Conservation (phyloP, 2,329 filamentous ascomycete species). For the Microcyclosporella mali region DNA sequence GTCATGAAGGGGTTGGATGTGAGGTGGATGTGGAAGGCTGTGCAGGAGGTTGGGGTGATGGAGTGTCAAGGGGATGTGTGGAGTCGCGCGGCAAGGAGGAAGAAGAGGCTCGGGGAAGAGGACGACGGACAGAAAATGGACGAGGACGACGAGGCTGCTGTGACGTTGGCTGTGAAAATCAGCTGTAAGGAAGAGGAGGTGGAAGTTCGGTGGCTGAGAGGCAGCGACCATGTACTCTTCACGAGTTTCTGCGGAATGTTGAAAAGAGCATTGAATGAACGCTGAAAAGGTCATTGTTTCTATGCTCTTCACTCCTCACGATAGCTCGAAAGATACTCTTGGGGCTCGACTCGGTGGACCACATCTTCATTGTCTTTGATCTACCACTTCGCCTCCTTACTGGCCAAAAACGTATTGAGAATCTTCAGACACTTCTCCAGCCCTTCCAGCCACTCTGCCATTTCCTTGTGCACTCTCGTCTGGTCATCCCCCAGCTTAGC, state of each 20-base stretch:
- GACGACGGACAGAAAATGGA: slow-evolving; percentile 3
- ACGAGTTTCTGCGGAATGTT: slow-evolving; percentile 84
- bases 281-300: background rate
- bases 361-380: background rate
- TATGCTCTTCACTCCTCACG: no score
- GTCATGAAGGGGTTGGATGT: slow-evolving; percentile 54
- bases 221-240: slow-evolving; percentile 65
- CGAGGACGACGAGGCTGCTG: slow-evolving; percentile 29
- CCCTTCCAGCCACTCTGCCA: slow-evolving; percentile 67
- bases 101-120: slow-evolving; percentile 36
- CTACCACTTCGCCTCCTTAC: slow-evolving; percentile 43
- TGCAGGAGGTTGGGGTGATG: slow-evolving; percentile 52
- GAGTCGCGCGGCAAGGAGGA: slow-evolving; percentile 66
- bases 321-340: no score
- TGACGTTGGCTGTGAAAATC: slow-evolving; percentile 39
- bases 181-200: slow-evolving; percentile 33
- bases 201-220: slow-evolving; percentile 65
- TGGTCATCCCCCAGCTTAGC: slow-evolving; percentile 68
- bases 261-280: slow-evolving; percentile 37
- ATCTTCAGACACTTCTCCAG: slow-evolving; percentile 75
- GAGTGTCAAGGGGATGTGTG: slow-evolving; percentile 68
- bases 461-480: slow-evolving; percentile 55
- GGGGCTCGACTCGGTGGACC: no score
- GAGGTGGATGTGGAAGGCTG: slow-evolving; percentile 58
- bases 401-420: slow-evolving; percentile 58